Evolutionary conservation across 2,329 filamentous ascomycete species (phyloP).

Genomic region (Balansia obtecta): DNA sequence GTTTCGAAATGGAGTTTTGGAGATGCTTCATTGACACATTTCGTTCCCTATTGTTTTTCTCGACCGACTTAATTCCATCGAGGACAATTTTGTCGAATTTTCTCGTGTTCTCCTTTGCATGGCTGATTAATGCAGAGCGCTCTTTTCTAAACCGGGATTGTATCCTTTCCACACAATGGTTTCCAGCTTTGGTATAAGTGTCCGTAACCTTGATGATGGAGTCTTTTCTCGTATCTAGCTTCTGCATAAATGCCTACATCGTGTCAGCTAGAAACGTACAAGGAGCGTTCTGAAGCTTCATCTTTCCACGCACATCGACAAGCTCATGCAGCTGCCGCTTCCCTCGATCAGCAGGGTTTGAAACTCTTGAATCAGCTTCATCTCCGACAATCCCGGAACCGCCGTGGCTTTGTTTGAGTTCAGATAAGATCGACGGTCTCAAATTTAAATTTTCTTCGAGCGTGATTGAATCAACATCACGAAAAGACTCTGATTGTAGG

Average conservation of each 20-base stretch:
- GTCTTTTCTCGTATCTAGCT: constrained; percentile 1
- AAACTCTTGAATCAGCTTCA: background rate
- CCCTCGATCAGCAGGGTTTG: background rate
- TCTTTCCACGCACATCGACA: constrained; percentile 3
- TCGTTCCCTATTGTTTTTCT: background rate
- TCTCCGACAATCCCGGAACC: background rate
- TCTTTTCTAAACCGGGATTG: constrained; percentile 5
- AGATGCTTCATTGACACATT: background rate
- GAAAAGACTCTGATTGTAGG: background rate
- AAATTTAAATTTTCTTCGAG: background rate
- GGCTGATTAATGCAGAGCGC: background rate
- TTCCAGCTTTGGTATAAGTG: constrained; percentile 3
- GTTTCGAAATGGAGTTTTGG: background rate
- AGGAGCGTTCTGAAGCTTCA: background rate
- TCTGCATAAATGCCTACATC: constrained; percentile 1
- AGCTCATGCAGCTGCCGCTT: constrained; percentile 4
- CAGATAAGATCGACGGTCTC: background rate
- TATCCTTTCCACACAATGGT: constrained; percentile 6
- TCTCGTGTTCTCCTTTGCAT: background rate
- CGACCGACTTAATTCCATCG: background rate
- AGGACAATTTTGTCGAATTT: background rate
- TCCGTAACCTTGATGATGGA: constrained; percentile 3
- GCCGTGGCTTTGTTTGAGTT: background rate
- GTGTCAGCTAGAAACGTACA: background rate
- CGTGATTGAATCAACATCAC: background rate